Evolutionary conservation across 179 eudicot species (phyloP), one percentile per base, ranked within the genome.

Genomic region (Spergularia azorica): DNA sequence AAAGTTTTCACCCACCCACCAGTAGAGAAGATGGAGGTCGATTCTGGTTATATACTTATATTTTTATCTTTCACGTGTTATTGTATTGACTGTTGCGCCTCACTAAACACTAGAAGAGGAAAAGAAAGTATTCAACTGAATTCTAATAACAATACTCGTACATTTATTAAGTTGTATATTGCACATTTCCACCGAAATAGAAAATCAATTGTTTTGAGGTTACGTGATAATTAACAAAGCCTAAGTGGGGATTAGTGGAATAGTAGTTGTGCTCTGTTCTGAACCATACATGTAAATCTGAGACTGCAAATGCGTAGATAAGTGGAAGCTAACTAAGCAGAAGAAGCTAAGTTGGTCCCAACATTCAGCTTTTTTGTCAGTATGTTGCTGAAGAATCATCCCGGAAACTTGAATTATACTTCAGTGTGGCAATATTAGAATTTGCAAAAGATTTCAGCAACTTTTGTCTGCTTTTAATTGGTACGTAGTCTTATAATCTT

Each of bases 341-440:
- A 70, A 55, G 38, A 3, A 38, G 50, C 18, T 3, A 9, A 69
- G 75, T 70, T 75, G 63, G 62, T 54, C 63, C 20, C 41, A 11
- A 51, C 32, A 51, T 26, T 63, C 14, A 16, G 60, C 68, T 39
- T 6, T 58, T 67, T 67, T 65, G 77, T 73, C 81, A 66, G 74
- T 58, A 61, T 63, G 39, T 61, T 62, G 63, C 13, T 50, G 15
- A 51, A 67, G 81, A 66, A 79, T 79, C 74, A 79, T 66, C 70
- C 74, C 10, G 8, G 68, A 72, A 38, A 79, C 78, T 74, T 79
- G 73, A 41, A 74, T 73, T 56, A 60, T 70, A 79, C 82, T 73
- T 78, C 56, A 20, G 32, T 43, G 48, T 43, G 8, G 8, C 48
- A 43, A 43, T 54, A 54, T 3, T 54, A 54, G 58, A 11, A 54